A percentile compares a stretch with the other conserved stretches of the same genome.
Evolutionary conservation across 2,329 filamentous ascomycete species (phyloP).

Genomic region (Acrocalymma vagum): DNA sequence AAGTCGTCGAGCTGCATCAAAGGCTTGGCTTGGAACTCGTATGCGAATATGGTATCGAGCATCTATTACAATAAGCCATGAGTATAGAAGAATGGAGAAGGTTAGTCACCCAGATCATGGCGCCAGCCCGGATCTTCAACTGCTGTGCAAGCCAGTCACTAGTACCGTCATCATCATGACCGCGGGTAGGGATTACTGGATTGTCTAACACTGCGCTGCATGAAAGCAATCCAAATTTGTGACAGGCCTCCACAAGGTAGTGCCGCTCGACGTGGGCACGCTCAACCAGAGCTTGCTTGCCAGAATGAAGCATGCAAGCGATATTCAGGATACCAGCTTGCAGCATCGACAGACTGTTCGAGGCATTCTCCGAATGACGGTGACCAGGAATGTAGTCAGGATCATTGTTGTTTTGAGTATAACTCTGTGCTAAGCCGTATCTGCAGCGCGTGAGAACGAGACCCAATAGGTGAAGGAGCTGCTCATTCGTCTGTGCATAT

Average conservation of each 20-base stretch:
- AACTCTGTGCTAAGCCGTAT: too few species aligned
- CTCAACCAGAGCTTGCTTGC: conserved; percentile 9
- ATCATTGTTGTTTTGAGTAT: too few species aligned
- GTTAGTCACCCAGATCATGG: conserved; percentile 14
- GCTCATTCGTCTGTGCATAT: background rate
- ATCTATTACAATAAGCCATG: conserved; percentile 1
- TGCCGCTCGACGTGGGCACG: conserved; percentile 8
- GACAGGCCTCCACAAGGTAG: conserved; percentile 13
- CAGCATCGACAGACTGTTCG: conserved; percentile 6
- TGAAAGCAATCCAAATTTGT: conserved; percentile 7
- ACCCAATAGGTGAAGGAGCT: conserved; percentile 7
- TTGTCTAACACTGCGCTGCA: background rate
- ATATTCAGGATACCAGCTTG: conserved; percentile 19
- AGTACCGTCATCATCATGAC: background rate
- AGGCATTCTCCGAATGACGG: too few species aligned
- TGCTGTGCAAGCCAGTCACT: conserved; percentile 5
- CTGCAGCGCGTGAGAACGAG: background rate
- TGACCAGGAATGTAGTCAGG: conserved; percentile 2
- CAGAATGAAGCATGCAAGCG: conserved; percentile 17
- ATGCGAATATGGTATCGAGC: conserved; percentile 14
- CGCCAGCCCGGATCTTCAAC: conserved; percentile 8
- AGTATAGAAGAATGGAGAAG: background rate
- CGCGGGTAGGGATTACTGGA: too few species aligned
- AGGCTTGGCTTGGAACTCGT: conserved; percentile 17
- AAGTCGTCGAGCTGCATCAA: conserved; percentile 16